Evolutionary conservation across 2,329 filamentous ascomycete species (phyloP).

Genomic region (Xylariales sp.): DNA sequence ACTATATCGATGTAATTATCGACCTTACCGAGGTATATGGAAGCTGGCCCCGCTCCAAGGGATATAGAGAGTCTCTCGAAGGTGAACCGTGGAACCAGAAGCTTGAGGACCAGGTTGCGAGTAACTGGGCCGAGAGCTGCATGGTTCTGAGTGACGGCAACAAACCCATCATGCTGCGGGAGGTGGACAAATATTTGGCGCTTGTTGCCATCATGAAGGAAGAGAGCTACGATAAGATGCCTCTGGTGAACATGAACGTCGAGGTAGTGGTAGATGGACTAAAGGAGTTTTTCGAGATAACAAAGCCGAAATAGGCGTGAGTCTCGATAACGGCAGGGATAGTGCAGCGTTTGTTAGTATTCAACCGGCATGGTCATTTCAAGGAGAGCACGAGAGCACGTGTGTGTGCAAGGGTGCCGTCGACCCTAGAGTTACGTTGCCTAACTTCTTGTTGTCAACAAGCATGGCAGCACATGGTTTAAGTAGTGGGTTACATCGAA

Average conservation of each 20-base stretch:
- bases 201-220: conserved; percentile 85
- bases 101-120: conserved; percentile 62
- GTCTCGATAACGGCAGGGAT: too few relatives aligned
- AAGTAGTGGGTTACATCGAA: too few relatives aligned
- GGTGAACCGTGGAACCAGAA: conserved; percentile 56
- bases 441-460: neutral
- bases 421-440: neutral
- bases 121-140: conserved; percentile 62
- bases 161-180: conserved; percentile 62
- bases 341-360: too few relatives aligned
- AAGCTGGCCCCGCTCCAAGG: conserved; percentile 57
- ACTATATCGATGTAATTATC: conserved; percentile 98
- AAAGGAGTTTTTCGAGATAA: conserved; percentile 73
- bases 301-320: conserved; percentile 48
- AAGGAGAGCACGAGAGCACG: too few relatives aligned
- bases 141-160: conserved; percentile 62
- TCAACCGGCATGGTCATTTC: too few relatives aligned
- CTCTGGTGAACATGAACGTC: conserved; percentile 82
- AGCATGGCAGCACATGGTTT: neutral
- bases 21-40: conserved; percentile 96
- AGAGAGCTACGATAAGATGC: conserved; percentile 78
- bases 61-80: conserved; percentile 53
- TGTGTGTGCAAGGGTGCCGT: neutral
- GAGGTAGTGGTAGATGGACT: conserved; percentile 76
- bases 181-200: conserved; percentile 71